Evolutionary conservation across 2,329 filamentous ascomycete genomes (phyloP), one percentile per base, ranked within the genome.

Genomic region (Colletotrichum viniferum): DNA sequence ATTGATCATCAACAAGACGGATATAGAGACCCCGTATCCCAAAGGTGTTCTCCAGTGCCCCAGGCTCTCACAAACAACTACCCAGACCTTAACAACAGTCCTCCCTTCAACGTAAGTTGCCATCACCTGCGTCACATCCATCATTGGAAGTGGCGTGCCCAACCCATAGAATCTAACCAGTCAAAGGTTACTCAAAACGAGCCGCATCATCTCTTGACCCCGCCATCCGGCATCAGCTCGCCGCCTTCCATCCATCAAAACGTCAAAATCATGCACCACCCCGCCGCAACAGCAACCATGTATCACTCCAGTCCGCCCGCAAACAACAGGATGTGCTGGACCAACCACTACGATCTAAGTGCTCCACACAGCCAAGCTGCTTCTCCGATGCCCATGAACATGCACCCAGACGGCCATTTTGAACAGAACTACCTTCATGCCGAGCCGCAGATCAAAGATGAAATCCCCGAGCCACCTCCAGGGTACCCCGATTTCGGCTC

Each of bases 141-240:
- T 8, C 55, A n/a, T 52, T 24, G 14, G 36, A 14, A 28, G 34
- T 18, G 9, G 4, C 21, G 9, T 13, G n/a, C 24, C 26, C 21
- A 16, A 34, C 13, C 28, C 28, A 56, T 30, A 14, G 24, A 28
- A 10, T 63, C 73, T 76, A 63, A 76, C 69, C 34, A n/a, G 7
- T 26, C 21, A 34, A 72, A 82, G 80, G 78, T 80, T 32, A 80
- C 81, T 9, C 69, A 83, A 76, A 86, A 84, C 81, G 87, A 89
- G 77, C 80, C 85, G 48, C 84, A 83, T 52, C 43, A 52, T 60
- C 82, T 90, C 71, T 81, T 89, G 64, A 90, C 89, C n/a, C 89
- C 89, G 30, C 86, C 86, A n/a, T 90, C 89, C 62, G 83, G 84
- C 63, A 83, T 84, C 71, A 85, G 83, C 32, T 90, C 89, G 36